Evolutionary conservation across 106 monocot genomes (phyloP).

Genomic region (Allium fistulosum): DNA sequence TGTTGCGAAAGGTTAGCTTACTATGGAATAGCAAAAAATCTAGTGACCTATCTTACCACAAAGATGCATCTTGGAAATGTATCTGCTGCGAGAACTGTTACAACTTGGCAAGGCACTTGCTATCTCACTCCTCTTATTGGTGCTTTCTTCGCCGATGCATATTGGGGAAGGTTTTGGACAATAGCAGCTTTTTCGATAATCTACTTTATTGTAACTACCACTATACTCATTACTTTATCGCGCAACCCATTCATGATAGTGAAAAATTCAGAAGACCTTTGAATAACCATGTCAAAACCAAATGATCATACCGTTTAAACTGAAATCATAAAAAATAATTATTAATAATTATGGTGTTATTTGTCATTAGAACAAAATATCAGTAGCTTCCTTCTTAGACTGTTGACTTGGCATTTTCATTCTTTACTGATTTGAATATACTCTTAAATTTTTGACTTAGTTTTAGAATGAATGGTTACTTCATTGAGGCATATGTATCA

Average conservation of each 20-base stretch:
- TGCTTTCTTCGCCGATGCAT: constrained; percentile 12
- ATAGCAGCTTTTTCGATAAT: constrained; percentile 8
- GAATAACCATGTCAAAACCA: no score
- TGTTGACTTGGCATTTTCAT: no score
- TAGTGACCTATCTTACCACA: constrained; percentile 12
- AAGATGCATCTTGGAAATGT: constrained; percentile 7
- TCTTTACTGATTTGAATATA: no score
- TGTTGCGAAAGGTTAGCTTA: constrained; percentile 14
- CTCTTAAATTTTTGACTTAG: neutral
- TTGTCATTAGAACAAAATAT: no score
- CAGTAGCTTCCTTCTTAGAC: no score
- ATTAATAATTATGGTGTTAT: no score
- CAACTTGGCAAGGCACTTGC: constrained; percentile 15
- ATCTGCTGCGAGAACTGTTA: constrained; percentile 9
- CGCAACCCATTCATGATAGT: neutral
- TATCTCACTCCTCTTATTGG: constrained; percentile 12
- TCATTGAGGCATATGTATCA: neutral
- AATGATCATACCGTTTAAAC: no score
- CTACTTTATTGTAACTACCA: constrained; percentile 12
- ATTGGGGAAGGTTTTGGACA: constrained; percentile 11
- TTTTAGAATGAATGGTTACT: neutral
- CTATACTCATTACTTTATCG: neutral
- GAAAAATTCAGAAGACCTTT: no score
- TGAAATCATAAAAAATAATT: no score
- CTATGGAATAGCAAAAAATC: constrained; percentile 12